A percentile compares a stretch with the other conserved stretches of the same genome.
Evolutionary conservation across 73 alveolate species (phyloP).

Genomic region (Durusdinium trenchii): DNA sequence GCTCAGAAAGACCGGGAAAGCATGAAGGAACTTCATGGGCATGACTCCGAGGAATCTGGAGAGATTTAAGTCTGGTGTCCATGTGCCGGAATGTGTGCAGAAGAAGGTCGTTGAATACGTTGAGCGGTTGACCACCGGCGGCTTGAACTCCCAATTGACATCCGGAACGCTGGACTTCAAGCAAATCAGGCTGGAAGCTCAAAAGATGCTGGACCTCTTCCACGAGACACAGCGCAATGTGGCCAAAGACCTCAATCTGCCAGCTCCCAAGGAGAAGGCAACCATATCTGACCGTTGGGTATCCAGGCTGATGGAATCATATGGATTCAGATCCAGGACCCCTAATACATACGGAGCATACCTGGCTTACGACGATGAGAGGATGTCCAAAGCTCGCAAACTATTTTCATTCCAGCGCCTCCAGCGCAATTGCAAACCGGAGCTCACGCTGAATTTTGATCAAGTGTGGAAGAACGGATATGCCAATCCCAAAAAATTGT

Average conservation of each 20-base stretch:
- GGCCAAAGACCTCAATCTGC: neutral
- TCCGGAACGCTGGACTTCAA: neutral
- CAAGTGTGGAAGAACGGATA: neutral
- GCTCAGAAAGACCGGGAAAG: neutral
- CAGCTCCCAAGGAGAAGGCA: neutral
- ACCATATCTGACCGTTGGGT: neutral
- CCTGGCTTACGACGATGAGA: slow-evolving; percentile 6
- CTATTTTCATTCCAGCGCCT: neutral
- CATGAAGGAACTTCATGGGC: neutral
- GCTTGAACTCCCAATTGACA: neutral
- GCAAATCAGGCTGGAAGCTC: neutral
- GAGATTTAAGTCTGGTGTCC: neutral
- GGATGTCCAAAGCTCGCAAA: slow-evolving; percentile 15
- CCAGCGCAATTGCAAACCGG: neutral
- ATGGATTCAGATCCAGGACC: neutral
- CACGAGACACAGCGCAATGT: neutral
- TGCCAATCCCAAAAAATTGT: neutral
- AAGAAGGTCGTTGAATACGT: neutral
- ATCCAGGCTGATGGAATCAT: neutral
- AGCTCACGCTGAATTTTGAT: neutral
- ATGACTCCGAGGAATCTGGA: neutral
- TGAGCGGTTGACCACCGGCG: neutral
- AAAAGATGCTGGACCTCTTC: neutral
- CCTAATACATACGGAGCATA: neutral
- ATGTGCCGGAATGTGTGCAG: neutral